phyloP scores from a whole-genome alignment of 441 rosid species.

The Populus trichocarpa region DNA sequence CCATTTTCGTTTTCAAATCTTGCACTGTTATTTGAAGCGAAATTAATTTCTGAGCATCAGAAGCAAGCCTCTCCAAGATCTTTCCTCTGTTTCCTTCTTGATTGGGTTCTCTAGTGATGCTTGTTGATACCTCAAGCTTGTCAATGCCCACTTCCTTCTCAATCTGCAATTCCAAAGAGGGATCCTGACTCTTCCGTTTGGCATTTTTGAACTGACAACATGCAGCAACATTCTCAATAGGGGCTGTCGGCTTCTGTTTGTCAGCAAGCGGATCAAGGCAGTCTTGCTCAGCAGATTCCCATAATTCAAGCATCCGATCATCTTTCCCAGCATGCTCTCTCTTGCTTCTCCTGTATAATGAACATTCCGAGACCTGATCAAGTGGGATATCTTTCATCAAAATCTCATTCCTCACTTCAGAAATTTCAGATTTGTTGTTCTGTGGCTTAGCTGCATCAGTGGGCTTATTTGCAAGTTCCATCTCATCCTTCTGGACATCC shows the following conservation, averaged over 20 bases:
- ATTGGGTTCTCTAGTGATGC: slow-evolving; percentile 28
- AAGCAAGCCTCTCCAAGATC: slow-evolving; percentile 66
- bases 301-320: slow-evolving; percentile 57
- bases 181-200: slow-evolving; percentile 35
- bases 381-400: slow-evolving; percentile 89
- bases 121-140: slow-evolving; percentile 55
- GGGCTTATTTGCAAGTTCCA: slow-evolving; percentile 31
- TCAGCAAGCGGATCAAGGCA: slow-evolving; percentile 20
- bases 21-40: slow-evolving; percentile 52
- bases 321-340: slow-evolving; percentile 28
- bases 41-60: slow-evolving; percentile 60
- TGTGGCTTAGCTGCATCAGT: slow-evolving; percentile 32
- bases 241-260: slow-evolving; percentile 25
- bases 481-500: slow-evolving; percentile 27
- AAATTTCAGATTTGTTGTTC: slow-evolving; percentile 31
- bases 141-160: slow-evolving; percentile 55
- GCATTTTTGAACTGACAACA: slow-evolving; percentile 23
- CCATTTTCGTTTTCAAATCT: slow-evolving; percentile 62
- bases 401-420: slow-evolving; percentile 40
- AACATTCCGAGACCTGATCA: slow-evolving; percentile 69
- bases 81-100: slow-evolving; percentile 43
- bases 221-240: slow-evolving; percentile 8
- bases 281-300: slow-evolving; percentile 53
- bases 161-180: slow-evolving; percentile 33
- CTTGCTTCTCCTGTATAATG: slow-evolving; percentile 45